Base-by-base conservation (phyloP, 768 basidiomycete genomes). In the Amanita brunnescens region DNA sequence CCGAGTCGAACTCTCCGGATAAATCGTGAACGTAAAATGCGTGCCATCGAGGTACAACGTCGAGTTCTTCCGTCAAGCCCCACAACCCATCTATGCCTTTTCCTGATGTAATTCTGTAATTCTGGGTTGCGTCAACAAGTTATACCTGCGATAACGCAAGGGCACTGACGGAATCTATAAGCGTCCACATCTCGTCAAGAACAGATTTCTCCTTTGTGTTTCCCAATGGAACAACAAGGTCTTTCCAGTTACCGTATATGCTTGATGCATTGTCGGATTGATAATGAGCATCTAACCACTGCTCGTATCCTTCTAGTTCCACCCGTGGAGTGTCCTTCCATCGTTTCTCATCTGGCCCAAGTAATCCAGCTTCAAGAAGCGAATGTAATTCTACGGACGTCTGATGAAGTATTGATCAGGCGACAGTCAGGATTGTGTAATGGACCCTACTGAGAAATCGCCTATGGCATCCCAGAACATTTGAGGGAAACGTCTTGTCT, bases 381-480 rank as follows among this genome's bases (percentile, higher is more conserved):
- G 82, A 78, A 58, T 80, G 80, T 6, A 90, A 63, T 61, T 87
- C 75, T 21, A 91, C 73, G 4, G 78, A 75, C 37, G 78, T 70
- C 87, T 90, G 54, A 6, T 37, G 10, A 30, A 6, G n/a, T 5
- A 7, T 39, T 33, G 48, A 52, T 34, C 24, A 32, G 46, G 26
- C 46, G 14, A 46, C 12, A 29, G 44, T 16, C 12, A 55, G 6
- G 23, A 37, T 47, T 20, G 18, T 14, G 47, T 6, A 39, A 16
- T 16, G 3, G 24, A 18, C 23, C 14, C 53, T 67, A 87, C 89
- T 37, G 87, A 83, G 53, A 92, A 72, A 65, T 91, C 86, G 10
- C 89, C 90, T 34, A 89, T 73, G 35, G 88, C 83, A 57, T 92
- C 82, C 81, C 85, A 91, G 47, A 92, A 70, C 2, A 75, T 70